Evolutionary conservation across 2,329 filamentous ascomycete species (phyloP), one percentile per base, ranked within the genome.

Genomic region (Neophaeococcomyces aloes): DNA sequence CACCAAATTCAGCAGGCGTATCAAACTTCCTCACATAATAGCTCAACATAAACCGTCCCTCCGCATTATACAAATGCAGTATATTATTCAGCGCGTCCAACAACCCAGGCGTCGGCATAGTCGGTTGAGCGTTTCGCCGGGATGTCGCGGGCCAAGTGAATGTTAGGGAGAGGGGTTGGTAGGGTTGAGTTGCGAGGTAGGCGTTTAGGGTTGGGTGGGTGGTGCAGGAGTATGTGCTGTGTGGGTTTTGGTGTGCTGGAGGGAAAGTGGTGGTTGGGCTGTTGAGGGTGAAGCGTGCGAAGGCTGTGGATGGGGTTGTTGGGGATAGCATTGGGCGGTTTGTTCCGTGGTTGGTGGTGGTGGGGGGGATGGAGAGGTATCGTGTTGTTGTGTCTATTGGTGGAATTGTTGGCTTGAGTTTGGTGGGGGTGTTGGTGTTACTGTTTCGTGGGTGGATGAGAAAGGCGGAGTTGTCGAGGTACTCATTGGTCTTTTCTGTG

Each of bases 11-110:
- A 21, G 34, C 7, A 2, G 41, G 41, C n/a, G 33, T 35, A 7
- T 30, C 39, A n/a, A 34, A 42, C 31, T 42, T 42, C 14, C 39
- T 15, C 25, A 29, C 29, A 29, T 42, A 42, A 23, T 44, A 44
- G 2, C 14, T 15, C 23, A 44, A 17, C 7, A 25, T 14, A 33
- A 44, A 38, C 5, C 34, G 41, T 3, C 14, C 33, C 17, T 37
- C 41, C 2, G 27, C 23, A 21, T 44, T 44, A 21, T 35, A 36
- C 7, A 44, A 15, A 15, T 44, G 41, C 3, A 44, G 19, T 18
- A 44, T 44, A 14, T 21, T 18, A 17, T 44, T 44, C 13, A 44
- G 32, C 4, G 32, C 3, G 25, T 44, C 41, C 11, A 44, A 17
- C 8, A 38, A 23, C 13, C 41, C 41, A 11, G 41, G 33, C 17